Conservation (phyloP, 179 eudicot genomes). For the Amaranthus tricolor region DNA sequence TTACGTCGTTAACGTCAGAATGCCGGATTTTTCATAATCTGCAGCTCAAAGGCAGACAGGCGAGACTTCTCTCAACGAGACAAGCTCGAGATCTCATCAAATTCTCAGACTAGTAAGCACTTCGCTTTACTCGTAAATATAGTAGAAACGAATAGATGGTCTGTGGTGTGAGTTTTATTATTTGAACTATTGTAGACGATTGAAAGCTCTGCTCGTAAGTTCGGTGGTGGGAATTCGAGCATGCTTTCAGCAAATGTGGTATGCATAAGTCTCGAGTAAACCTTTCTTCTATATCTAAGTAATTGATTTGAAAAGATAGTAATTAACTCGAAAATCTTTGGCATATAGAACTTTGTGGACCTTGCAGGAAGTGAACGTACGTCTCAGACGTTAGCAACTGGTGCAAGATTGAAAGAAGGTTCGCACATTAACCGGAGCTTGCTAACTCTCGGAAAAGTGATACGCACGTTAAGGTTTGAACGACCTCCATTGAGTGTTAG, state of each 20-base stretch:
- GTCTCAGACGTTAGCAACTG: conserved; percentile 74
- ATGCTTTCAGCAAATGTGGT: conserved; percentile 81
- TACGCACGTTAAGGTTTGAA: conserved; percentile 69
- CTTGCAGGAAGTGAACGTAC: conserved; percentile 98
- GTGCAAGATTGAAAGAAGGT: conserved; percentile 82
- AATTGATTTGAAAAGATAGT: background rate
- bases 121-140: background rate
- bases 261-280: conserved; percentile 23
- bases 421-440: conserved; percentile 87
- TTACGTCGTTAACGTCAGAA: background rate
- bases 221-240: conserved; percentile 56
- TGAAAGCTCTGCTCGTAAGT: conserved; percentile 66
- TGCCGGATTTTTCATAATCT: conserved; percentile 9
- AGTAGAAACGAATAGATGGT: background rate
- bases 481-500: background rate
- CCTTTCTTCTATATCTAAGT: background rate
- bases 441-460: conserved; percentile 85
- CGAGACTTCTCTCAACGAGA: conserved; percentile 72
- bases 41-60: conserved; percentile 92
- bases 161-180: background rate
- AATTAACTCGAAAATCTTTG: conserved; percentile 7
- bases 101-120: conserved; percentile 70
- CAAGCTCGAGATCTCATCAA: conserved; percentile 92
- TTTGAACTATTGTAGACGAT: conserved; percentile 48
- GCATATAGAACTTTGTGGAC: conserved; percentile 78